Percentiles rank a stretch among this genome's conserved stretches.
Conservation (phyloP, 768 basidiomycete genomes). For the Sarcomyxa edulis region DNA sequence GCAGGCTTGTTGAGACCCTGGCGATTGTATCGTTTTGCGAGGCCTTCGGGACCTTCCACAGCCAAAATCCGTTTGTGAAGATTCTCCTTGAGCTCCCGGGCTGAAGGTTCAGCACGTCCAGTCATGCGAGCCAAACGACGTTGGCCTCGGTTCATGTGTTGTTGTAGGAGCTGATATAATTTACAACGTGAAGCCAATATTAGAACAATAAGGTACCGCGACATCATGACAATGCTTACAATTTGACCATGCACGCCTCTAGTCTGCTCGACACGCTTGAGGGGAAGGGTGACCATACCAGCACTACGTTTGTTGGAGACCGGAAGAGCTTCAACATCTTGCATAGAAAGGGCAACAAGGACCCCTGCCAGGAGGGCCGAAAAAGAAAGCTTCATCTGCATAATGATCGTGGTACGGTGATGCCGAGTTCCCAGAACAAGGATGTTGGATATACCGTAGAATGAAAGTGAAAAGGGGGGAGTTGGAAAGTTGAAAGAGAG, state of each 20-base stretch:
- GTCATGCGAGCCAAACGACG: slow-evolving; percentile 68
- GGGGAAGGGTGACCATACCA: slow-evolving; percentile 11
- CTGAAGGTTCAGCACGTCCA: slow-evolving; percentile 46
- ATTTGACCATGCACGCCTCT: slow-evolving; percentile 11
- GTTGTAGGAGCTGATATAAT: slow-evolving; percentile 53
- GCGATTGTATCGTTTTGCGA: slow-evolving; percentile 32
- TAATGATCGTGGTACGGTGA: no score
- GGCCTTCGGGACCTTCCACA: slow-evolving; percentile 23
- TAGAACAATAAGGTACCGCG: neutral
- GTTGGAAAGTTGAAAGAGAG: neutral
- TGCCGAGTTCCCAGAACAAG: neutral
- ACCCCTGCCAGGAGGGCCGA: slow-evolving; percentile 32
- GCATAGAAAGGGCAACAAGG: slow-evolving; percentile 15
- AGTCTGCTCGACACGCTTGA: slow-evolving; percentile 9
- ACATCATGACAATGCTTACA: slow-evolving; percentile 4
- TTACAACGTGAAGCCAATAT: no score
- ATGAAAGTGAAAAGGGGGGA: neutral
- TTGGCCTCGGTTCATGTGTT: slow-evolving; percentile 61
- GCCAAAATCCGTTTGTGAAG: slow-evolving; percentile 44
- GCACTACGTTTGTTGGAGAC: slow-evolving; percentile 8
- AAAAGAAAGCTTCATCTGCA: slow-evolving; percentile 37
- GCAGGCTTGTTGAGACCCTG: slow-evolving; percentile 7
- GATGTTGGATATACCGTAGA: neutral
- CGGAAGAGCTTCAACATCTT: slow-evolving; percentile 24
- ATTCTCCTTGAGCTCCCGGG: slow-evolving; percentile 38